A percentile compares a stretch with the other conserved stretches of the same genome.
Conservation (phyloP, 768 basidiomycete species). For the Termitomyces sp. region DNA sequence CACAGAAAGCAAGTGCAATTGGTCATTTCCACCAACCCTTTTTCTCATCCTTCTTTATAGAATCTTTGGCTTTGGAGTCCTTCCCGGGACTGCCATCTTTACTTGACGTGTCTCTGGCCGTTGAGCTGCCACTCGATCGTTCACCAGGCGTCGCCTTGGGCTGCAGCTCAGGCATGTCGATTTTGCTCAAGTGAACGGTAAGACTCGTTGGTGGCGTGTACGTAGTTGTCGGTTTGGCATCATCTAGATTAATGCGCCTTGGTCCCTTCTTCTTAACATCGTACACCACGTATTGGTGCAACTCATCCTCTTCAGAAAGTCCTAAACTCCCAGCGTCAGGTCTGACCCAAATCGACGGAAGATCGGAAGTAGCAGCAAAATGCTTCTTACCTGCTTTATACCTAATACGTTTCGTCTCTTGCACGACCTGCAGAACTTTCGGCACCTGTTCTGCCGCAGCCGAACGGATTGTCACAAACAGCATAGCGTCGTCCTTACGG, state of each 20-base stretch:
- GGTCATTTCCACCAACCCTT: slow-evolving; percentile 34
- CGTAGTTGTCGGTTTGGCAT: slow-evolving; percentile 37
- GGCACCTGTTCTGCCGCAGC: slow-evolving; percentile 60
- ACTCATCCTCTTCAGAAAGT: slow-evolving; percentile 50
- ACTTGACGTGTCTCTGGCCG: neutral
- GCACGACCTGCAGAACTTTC: slow-evolving; percentile 77
- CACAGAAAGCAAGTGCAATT: slow-evolving; percentile 1
- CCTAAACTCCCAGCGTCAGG: slow-evolving; percentile 24
- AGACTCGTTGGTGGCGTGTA: slow-evolving; percentile 71
- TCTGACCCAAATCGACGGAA: neutral
- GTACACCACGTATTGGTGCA: slow-evolving; percentile 77
- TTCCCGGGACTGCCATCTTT: slow-evolving; percentile 9
- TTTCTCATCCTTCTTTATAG: slow-evolving; percentile 39
- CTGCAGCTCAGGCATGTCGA: slow-evolving; percentile 79
- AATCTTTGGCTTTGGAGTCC: slow-evolving; percentile 13
- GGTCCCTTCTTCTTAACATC: slow-evolving; percentile 51
- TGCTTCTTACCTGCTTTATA: slow-evolving; percentile 61
- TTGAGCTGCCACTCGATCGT: slow-evolving; percentile 12
- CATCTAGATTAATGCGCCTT: slow-evolving; percentile 67
- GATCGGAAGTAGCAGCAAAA: neutral
- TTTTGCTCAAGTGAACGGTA: slow-evolving; percentile 78
- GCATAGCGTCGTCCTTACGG: slow-evolving; percentile 70
- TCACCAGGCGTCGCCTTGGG: slow-evolving; percentile 37
- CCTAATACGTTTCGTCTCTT: slow-evolving; percentile 73
- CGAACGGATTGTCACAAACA: slow-evolving; percentile 74